Evolutionary conservation across 108 stramenopile genomes (phyloP), one percentile per base, ranked within the genome.

Genomic region (Pseudonitzschia delicatissima): DNA sequence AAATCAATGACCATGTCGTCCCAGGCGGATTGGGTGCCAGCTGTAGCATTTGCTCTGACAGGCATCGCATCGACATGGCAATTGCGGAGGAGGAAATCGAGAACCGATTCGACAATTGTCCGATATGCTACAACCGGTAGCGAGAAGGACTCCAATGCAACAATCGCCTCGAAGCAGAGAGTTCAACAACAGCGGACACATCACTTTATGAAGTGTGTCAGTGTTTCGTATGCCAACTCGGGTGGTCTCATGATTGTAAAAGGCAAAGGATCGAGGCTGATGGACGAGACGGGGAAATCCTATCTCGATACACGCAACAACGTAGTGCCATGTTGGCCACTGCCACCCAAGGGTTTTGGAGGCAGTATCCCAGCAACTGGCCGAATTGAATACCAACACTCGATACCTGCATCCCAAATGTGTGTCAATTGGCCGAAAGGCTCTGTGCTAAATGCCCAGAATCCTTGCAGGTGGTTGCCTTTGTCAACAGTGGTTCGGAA

Each of bases 401-500:
- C 79, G 98, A 33, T 98, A 96, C 69, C 69, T 98, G 21, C 96
- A 98, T 78, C 47, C 94, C 95, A 0, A 84, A 83, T 64, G 80
- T 77, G 23, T 82, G 75, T 25, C 55, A 69, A 5, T 73, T 93
- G 63, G 92, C 90, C 6, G 49, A 82, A 45, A 76, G 81, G 29
- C 67, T 98, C 6, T 61, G 51, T 20, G 60, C 66, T 39, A 68
- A 78, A 34, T 58, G 93, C 4, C 90, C 95, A 11, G 69, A 77
- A 37, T 70, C 82, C n/a, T 74, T 92, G 47, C 69, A 83, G 52
- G 70, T 77, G 12, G 93, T 96, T 6, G 96, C 92, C 53, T 91
- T 98, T 67, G 96, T 97, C 49, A 97, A 97, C 72, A 89, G 87
- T 29, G 98, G 98, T 0, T 61, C 59, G 39, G 98, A 98, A 78